A percentile compares a stretch with the other conserved stretches of the same genome.
These are phyloP conservation scores for Aristolochia contorta DNA, from an alignment of 164 flowering plant genomes.

Conservation along the genomic window DNA sequence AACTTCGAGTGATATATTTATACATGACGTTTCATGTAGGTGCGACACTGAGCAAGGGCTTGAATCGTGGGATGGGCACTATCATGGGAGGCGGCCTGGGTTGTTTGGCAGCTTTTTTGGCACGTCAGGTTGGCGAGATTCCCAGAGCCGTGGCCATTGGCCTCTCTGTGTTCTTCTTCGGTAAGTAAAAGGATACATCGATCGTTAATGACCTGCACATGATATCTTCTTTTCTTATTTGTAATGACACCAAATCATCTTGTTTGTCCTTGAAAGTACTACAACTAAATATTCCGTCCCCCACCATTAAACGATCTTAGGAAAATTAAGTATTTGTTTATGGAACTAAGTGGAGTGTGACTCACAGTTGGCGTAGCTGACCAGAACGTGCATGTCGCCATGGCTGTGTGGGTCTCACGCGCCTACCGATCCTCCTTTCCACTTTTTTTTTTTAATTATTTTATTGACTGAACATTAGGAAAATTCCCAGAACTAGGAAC, in stretches of 20 bases:
- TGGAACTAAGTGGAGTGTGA: too few species aligned
- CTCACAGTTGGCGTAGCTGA: too few species aligned
- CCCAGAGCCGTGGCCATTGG: conserved; percentile 32
- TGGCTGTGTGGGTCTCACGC: too few species aligned
- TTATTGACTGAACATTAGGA: background rate
- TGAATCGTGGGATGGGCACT: conserved; percentile 74
- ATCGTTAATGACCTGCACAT: background rate
- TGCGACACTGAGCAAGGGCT: conserved; percentile 68
- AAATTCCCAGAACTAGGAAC: background rate
- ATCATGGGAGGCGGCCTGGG: conserved; percentile 65
- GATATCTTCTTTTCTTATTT: background rate
- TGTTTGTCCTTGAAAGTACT: background rate
- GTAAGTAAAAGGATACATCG: conserved; percentile 25
- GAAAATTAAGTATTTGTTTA: too few species aligned
- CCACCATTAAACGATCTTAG: background rate
- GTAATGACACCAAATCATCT: background rate
- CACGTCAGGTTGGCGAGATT: conserved; percentile 33
- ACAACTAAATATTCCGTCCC: background rate
- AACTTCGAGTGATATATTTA: too few species aligned
- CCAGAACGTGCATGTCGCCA: too few species aligned
- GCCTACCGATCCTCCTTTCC: too few species aligned
- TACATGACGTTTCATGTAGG: conserved; percentile 45
- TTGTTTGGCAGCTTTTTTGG: conserved; percentile 42
- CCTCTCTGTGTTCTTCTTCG: conserved; percentile 43
- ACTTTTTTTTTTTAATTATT: too few species aligned